Evolutionary conservation across 805 yeast species (phyloP).

Genomic region (Candida endomychidarum): DNA sequence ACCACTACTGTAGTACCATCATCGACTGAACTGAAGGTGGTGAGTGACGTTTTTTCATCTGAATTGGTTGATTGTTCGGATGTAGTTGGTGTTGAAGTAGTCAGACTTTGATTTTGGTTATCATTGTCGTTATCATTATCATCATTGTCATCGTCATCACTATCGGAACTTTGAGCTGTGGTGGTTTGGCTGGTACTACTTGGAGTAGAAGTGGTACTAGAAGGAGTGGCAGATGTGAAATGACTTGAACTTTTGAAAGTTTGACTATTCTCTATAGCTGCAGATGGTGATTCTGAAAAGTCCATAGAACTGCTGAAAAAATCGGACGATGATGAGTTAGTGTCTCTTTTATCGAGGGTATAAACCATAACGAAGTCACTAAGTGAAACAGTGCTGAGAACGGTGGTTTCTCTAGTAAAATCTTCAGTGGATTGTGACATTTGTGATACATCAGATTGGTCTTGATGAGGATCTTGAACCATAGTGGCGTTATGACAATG

Average conservation of each 20-base stretch:
- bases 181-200: no score
- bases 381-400: neutral
- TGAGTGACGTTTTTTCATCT: slow-evolving; percentile 10
- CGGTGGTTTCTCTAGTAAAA: no score
- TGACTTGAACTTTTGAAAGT: neutral
- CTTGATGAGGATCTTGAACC: no score
- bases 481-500: no score
- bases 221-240: neutral
- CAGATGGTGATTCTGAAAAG: slow-evolving; percentile 1
- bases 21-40: slow-evolving; percentile 34
- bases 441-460: no score
- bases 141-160: no score
- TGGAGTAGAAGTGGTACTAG: slow-evolving; percentile 4
- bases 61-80: neutral
- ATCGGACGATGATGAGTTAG: neutral
- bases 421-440: no score
- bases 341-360: slow-evolving; percentile 2
- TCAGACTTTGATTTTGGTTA: no score
- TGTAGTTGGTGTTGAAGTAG: neutral
- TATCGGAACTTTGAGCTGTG: no score
- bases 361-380: neutral
- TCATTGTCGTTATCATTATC: no score
- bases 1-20: slow-evolving; percentile 40
- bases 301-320: neutral
- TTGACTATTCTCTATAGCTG: slow-evolving; percentile 2